Conservation (phyloP, 176 grass and related monocot genomes). For the Zizania latifolia region DNA sequence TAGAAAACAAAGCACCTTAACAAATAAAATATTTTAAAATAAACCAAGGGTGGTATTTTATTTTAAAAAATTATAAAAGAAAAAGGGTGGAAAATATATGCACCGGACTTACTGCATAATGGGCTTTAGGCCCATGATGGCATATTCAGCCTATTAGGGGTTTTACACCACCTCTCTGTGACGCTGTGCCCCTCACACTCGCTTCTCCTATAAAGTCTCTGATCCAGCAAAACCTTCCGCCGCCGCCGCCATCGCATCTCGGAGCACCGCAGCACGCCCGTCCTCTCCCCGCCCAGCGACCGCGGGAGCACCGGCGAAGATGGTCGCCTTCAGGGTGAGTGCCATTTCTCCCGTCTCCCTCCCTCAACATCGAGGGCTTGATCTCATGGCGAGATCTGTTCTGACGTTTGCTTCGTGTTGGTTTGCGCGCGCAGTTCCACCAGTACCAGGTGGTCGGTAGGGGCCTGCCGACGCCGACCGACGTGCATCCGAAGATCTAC, state of each 20-base stretch:
- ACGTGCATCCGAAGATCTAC: conserved; percentile 73
- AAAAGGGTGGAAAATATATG: no score
- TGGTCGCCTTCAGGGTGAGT: conserved; percentile 61
- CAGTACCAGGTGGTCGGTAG: conserved; percentile 74
- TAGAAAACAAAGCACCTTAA: no score
- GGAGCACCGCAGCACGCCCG: background rate
- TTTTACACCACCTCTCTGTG: conserved; percentile 2
- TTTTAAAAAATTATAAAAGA: no score
- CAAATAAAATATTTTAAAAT: no score
- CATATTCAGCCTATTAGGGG: conserved; percentile 1
- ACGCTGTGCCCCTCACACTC: background rate
- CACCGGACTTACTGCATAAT: no score
- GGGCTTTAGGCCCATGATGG: background rate
- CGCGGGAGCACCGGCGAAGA: conserved; percentile 15
- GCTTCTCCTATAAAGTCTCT: background rate
- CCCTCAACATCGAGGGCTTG: background rate
- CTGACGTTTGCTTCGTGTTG: background rate
- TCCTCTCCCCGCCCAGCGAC: background rate
- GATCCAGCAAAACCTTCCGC: background rate
- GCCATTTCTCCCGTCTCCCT: background rate
- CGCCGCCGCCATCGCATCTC: background rate
- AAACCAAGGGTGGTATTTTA: no score
- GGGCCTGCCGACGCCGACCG: conserved; percentile 46
- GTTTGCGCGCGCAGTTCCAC: conserved; percentile 52
- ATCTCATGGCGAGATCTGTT: background rate